These are phyloP conservation scores for Stereocaulon alpinum DNA, from an alignment of 495 filamentous ascomycete species.

Conservation along the genomic window DNA sequence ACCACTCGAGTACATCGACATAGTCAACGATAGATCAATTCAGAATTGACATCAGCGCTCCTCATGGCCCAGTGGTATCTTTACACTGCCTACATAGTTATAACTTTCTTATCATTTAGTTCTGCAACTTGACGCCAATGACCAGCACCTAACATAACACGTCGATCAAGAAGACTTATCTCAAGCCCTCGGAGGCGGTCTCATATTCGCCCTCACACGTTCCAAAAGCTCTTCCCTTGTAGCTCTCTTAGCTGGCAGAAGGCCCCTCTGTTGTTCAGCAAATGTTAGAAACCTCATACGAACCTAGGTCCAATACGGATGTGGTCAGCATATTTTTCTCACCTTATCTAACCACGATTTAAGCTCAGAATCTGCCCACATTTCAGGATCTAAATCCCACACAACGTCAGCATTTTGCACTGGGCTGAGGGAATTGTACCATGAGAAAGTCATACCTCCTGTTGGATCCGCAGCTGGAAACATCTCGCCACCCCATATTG, in stretches of 20 bases:
- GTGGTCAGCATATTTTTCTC: constrained; percentile 25
- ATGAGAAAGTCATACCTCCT: constrained; percentile 40
- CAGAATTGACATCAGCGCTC: no score
- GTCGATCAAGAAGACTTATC: neutral
- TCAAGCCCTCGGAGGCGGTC: constrained; percentile 15
- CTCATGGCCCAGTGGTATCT: no score
- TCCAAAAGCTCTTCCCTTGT: constrained; percentile 69
- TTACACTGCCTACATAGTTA: no score
- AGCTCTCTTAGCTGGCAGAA: constrained; percentile 54
- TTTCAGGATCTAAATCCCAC: constrained; percentile 44
- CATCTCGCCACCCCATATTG: constrained; percentile 73
- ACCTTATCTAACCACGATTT: constrained; percentile 67
- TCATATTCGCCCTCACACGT: constrained; percentile 68
- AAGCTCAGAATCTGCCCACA: constrained; percentile 64
- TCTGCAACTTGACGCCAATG: neutral
- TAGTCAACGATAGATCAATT: no score
- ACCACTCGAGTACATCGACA: no score
- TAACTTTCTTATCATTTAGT: no score
- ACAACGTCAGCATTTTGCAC: no score
- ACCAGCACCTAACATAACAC: neutral
- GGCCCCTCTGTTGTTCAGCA: constrained; percentile 47
- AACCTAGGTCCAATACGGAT: constrained; percentile 4
- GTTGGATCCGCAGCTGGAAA: constrained; percentile 71
- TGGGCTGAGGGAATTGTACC: no score
- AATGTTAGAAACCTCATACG: neutral